Evolutionary conservation across 2,329 filamentous ascomycete genomes (phyloP).

Genomic region (Cladophialophora yegresii): DNA sequence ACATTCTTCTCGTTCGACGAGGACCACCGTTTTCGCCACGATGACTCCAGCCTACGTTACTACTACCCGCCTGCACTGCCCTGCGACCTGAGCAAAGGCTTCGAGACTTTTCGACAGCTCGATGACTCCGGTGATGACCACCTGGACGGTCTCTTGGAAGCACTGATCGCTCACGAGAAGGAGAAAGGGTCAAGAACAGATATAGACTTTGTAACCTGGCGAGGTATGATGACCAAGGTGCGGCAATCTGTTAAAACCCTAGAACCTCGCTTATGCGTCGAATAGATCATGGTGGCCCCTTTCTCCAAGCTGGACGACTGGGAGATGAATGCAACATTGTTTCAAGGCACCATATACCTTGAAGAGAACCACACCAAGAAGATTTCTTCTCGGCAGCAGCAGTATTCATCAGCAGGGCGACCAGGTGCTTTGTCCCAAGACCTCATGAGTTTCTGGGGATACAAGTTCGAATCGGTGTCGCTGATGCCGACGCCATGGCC

Average conservation of each 20-base stretch:
- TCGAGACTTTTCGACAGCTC: conserved; percentile 77
- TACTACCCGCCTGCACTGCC: conserved; percentile 78
- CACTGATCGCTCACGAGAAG: conserved; percentile 73
- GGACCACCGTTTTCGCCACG: conserved; percentile 72
- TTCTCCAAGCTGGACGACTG: conserved; percentile 74
- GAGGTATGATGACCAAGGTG: conserved; percentile 98
- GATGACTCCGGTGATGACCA: conserved; percentile 85
- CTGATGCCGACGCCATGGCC: conserved; percentile 75
- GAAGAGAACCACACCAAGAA: conserved; percentile 85
- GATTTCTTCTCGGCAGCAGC: conserved; percentile 60
- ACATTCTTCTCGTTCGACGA: conserved; percentile 92
- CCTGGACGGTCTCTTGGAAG: conserved; percentile 76
- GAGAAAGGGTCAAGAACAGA: conserved; percentile 67
- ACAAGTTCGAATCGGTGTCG: conserved; percentile 91
- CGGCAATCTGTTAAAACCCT: conserved; percentile 21
- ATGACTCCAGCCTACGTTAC: conserved; percentile 78
- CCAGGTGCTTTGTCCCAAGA: conserved; percentile 66
- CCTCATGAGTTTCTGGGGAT: conserved; percentile 93
- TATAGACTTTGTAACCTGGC: conserved; percentile 84
- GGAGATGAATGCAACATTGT: conserved; percentile 92
- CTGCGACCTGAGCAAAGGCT: conserved; percentile 75
- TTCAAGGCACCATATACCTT: conserved; percentile 73
- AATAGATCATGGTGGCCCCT: conserved; percentile 78
- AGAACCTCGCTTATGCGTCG: conserved; percentile 22
- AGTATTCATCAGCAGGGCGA: conserved; percentile 54